phyloP scores from a whole-genome alignment of 495 filamentous ascomycete species.

The Xanthoparmelia taractica region DNA sequence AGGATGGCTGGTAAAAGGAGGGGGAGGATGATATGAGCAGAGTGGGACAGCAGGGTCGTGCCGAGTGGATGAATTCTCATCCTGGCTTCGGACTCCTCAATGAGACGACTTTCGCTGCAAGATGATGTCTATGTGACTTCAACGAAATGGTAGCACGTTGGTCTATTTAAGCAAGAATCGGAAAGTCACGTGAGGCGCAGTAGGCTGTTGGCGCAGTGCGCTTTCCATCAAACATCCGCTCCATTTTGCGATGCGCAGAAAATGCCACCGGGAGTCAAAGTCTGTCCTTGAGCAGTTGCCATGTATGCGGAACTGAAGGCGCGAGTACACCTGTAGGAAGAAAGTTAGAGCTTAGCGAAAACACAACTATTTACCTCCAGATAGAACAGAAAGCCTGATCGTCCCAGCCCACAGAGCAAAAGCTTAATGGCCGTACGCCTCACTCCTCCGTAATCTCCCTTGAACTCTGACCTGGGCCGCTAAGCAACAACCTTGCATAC shows the following conservation, averaged over 20 bases:
- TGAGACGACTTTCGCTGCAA: background rate
- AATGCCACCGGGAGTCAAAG: background rate
- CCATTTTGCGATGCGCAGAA: background rate
- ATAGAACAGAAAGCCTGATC: no score
- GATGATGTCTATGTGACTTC: background rate
- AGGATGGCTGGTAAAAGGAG: background rate
- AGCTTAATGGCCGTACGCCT: no score
- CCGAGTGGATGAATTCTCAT: background rate
- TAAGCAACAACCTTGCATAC: no score
- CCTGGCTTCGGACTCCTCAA: background rate
- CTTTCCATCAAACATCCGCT: background rate
- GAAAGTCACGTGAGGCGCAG: background rate
- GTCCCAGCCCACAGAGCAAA: no score
- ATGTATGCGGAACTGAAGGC: background rate
- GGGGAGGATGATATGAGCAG: background rate
- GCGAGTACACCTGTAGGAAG: background rate
- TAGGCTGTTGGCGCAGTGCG: background rate
- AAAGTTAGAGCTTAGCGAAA: no score
- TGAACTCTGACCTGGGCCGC: no score
- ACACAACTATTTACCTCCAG: no score
- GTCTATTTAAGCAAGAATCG: background rate
- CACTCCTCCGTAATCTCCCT: no score
- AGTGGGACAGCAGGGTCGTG: background rate
- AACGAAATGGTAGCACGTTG: background rate
- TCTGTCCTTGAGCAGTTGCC: background rate